Conservation (phyloP, 371 early-diverging fungal genomes). For the Mycotypha africana region DNA sequence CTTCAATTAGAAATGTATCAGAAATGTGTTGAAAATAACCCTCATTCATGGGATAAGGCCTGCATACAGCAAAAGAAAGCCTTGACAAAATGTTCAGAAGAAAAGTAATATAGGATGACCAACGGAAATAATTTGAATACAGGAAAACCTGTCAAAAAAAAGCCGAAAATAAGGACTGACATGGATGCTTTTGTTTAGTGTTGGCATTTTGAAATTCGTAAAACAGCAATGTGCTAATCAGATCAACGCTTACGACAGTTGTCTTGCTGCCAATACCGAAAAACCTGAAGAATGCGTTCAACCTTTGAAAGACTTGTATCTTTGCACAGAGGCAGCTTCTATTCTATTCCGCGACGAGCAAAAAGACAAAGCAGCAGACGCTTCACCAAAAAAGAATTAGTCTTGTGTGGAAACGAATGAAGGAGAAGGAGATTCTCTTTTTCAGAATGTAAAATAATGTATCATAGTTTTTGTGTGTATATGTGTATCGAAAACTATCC, state of each 20-base stretch:
- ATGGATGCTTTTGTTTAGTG: slow-evolving; percentile 38
- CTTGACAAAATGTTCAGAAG: slow-evolving; percentile 77
- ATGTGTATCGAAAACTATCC: too few species aligned
- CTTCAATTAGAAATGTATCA: slow-evolving; percentile 73
- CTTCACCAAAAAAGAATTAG: slow-evolving; percentile 2
- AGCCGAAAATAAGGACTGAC: background rate
- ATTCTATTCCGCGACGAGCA: slow-evolving; percentile 30
- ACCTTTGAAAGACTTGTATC: slow-evolving; percentile 52
- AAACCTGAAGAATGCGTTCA: slow-evolving; percentile 63
- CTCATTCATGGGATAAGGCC: slow-evolving; percentile 65
- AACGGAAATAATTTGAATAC: too few species aligned
- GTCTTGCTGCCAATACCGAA: slow-evolving; percentile 56
- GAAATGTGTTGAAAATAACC: slow-evolving; percentile 71
- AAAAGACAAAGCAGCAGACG: slow-evolving; percentile 4
- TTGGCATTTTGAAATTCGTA: slow-evolving; percentile 65
- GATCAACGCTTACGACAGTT: slow-evolving; percentile 64
- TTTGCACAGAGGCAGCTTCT: slow-evolving; percentile 58
- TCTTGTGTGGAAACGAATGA: too few species aligned
- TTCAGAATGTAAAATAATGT: too few species aligned
- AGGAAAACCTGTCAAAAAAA: background rate
- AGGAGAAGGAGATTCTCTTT: too few species aligned
- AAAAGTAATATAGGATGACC: too few species aligned
- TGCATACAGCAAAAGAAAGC: slow-evolving; percentile 70
- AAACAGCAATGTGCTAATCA: slow-evolving; percentile 64
- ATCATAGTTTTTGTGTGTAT: too few species aligned